A percentile compares a stretch with the other conserved stretches of the same genome.
These are phyloP conservation scores for Thelephora ganbajun DNA, from an alignment of 768 basidiomycete genomes.

Conservation along the genomic window DNA sequence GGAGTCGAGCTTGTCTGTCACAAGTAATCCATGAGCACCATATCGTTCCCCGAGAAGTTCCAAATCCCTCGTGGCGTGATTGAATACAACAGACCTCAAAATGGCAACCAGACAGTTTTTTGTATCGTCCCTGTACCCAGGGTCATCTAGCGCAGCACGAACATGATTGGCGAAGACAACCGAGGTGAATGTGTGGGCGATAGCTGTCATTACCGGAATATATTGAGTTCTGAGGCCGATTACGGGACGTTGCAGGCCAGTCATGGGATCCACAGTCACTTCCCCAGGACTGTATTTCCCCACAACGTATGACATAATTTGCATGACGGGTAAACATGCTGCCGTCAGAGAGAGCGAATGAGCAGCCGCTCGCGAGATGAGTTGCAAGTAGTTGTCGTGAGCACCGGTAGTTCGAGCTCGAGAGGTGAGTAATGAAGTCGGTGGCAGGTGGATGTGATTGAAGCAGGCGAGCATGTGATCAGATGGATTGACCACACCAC, in stretches of 20 bases:
- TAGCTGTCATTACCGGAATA: conserved; percentile 21
- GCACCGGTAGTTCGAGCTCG: no score
- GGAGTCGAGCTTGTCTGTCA: conserved; percentile 20
- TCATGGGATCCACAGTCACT: conserved; percentile 6
- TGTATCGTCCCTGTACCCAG: conserved; percentile 9
- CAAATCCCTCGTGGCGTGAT: conserved; percentile 10
- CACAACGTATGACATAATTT: conserved; percentile 14
- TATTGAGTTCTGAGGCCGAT: conserved; percentile 28
- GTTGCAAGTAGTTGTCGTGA: conserved; percentile 14
- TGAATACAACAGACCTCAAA: conserved; percentile 17
- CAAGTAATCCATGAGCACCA: conserved; percentile 30
- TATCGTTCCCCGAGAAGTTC: conserved; percentile 21
- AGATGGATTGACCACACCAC: no score
- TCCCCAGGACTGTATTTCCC: conserved; percentile 20
- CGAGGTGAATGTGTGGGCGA: conserved; percentile 23
- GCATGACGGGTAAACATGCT: conserved; percentile 13
- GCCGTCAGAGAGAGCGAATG: conserved; percentile 21
- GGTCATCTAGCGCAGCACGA: conserved; percentile 14
- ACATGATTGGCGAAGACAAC: conserved; percentile 17
- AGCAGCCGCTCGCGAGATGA: conserved; percentile 18
- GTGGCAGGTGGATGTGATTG: conserved; percentile 20
- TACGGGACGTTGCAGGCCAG: conserved; percentile 14
- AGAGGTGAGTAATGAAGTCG: conserved; percentile 17
- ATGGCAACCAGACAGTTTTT: conserved; percentile 18
- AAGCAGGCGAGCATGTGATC: conserved; percentile 24